These are phyloP conservation scores for Mucor mucedo DNA, from an alignment of 371 early-diverging fungal genomes.

Conservation along the genomic window DNA sequence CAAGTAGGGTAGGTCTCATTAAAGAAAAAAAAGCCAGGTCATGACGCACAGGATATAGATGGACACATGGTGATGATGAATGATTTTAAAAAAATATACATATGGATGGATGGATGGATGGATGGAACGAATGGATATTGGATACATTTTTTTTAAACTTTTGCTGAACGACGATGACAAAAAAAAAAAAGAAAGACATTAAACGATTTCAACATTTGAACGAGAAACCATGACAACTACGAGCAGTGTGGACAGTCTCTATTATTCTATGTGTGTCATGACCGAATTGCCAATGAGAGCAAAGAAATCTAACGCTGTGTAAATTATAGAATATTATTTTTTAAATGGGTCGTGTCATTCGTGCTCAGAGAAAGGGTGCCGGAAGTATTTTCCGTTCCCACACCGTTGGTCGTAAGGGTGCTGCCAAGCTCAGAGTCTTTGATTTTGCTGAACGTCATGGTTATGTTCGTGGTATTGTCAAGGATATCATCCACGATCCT, in stretches of 20 bases:
- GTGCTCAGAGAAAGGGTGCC: slow-evolving; percentile 96
- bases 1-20: slow-evolving; percentile 7
- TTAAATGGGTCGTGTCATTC: slow-evolving; percentile 75
- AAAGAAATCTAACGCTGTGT: not conserved
- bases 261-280: not conserved
- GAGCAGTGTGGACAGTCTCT: no score
- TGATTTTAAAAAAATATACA: not conserved
- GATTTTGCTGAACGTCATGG: slow-evolving; percentile 96
- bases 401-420: slow-evolving; percentile 93
- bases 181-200: not conserved
- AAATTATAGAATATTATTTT: not conserved
- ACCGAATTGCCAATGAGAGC: not conserved
- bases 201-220: not conserved
- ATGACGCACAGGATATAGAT: not conserved
- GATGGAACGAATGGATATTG: not conserved
- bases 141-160: not conserved
- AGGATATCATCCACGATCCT: slow-evolving; percentile 98
- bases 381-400: slow-evolving; percentile 98
- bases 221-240: not conserved
- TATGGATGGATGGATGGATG: slow-evolving; percentile 6
- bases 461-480: slow-evolving; percentile 91
- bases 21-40: not conserved
- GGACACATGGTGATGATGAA: not conserved
- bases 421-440: slow-evolving; percentile 89
- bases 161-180: not conserved